These are phyloP conservation scores for Ormosia semicastrata DNA, from an alignment of 306 rosid species.

Conservation along the genomic window DNA sequence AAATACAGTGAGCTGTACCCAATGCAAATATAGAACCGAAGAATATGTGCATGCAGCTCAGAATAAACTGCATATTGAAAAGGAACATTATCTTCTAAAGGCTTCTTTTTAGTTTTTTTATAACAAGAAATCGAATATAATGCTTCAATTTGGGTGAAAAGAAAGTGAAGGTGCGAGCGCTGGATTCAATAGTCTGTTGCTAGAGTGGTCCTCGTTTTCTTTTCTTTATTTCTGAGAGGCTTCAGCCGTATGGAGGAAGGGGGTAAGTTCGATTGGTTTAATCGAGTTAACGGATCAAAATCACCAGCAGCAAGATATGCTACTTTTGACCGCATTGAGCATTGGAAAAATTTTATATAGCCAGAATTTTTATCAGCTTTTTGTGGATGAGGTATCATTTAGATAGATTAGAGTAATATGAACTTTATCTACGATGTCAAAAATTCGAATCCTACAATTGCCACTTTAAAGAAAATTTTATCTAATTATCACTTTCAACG, in stretches of 20 bases:
- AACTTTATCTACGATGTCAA: no score
- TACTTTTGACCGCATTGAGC: not conserved
- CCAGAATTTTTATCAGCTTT: not conserved
- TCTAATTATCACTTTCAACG: no score
- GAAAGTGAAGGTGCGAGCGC: not conserved
- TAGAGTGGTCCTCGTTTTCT: constrained; percentile 36
- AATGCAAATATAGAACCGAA: not conserved
- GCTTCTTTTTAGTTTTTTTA: constrained; percentile 24
- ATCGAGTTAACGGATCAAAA: not conserved
- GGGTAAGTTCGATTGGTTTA: constrained; percentile 4
- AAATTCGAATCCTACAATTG: no score
- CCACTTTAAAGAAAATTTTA: no score
- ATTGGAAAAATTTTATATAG: not conserved
- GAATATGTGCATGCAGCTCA: constrained; percentile 25
- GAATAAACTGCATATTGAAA: constrained; percentile 17
- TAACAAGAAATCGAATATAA: not conserved
- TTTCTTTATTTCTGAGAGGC: not conserved
- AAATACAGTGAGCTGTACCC: not conserved
- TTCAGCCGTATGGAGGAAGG: not conserved
- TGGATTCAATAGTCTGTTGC: not conserved
- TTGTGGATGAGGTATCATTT: not conserved
- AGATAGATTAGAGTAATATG: no score
- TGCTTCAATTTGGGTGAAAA: constrained; percentile 18
- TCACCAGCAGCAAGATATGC: not conserved
- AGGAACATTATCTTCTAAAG: constrained; percentile 1